Percentiles rank a stretch among this genome's conserved stretches.
These are phyloP conservation scores for Onygena corvina DNA, from an alignment of 2,329 filamentous ascomycete species.

Conservation along the genomic window DNA sequence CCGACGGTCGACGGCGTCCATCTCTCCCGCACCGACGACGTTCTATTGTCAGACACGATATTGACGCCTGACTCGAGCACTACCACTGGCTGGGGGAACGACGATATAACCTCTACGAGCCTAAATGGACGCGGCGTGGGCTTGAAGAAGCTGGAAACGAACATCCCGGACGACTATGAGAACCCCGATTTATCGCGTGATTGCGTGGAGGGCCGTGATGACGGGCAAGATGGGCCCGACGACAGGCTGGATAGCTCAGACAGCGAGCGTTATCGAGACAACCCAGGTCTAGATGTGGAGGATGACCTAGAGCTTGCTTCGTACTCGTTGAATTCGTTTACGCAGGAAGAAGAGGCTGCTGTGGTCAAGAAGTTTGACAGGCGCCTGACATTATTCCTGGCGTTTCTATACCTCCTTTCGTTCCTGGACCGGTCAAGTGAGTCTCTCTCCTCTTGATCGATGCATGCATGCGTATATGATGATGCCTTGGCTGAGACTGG, in stretches of 20 bases:
- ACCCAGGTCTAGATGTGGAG: conserved; percentile 8
- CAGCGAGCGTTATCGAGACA: conserved; percentile 8
- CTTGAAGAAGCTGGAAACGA: conserved; percentile 25
- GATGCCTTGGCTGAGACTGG: background rate
- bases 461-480: background rate
- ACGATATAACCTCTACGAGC: conserved; percentile 10
- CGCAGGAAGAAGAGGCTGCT: conserved; percentile 55
- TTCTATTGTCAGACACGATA: conserved; percentile 14
- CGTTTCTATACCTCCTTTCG: conserved; percentile 68
- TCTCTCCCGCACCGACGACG: background rate
- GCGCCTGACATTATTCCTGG: conserved; percentile 66
- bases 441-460: conserved; percentile 19
- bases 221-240: background rate
- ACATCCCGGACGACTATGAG: conserved; percentile 20
- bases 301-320: background rate
- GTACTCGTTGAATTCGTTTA: conserved; percentile 26
- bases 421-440: conserved; percentile 78
- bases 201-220: conserved; percentile 20
- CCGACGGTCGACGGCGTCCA: background rate
- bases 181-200: conserved; percentile 16
- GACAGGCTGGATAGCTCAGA: background rate
- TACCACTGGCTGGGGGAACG: conserved; percentile 19
- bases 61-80: conserved; percentile 28
- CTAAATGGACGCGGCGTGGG: conserved; percentile 12
- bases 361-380: conserved; percentile 67